A percentile compares a stretch with the other conserved stretches of the same genome.
phyloP scores from a whole-genome alignment of 768 basidiomycete species.

The Gautieria morchelliformis region DNA sequence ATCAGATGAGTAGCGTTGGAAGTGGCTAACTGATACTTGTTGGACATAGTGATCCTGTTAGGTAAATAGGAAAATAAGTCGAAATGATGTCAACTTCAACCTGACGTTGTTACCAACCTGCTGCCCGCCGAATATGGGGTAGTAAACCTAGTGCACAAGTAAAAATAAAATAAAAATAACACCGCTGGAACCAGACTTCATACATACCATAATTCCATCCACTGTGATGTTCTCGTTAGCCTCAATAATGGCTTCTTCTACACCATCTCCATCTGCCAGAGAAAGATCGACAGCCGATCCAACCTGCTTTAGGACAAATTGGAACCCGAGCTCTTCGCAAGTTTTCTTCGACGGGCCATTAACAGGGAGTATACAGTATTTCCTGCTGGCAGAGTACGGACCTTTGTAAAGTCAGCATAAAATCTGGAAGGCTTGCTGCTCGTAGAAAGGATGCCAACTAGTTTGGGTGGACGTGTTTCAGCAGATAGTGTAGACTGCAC shows the following conservation, averaged over 20 bases:
- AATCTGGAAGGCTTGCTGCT: constrained; percentile 67
- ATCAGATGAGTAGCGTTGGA: background rate
- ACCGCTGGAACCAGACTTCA: background rate
- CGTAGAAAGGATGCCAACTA: constrained; percentile 89
- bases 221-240: constrained; percentile 82
- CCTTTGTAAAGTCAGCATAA: constrained; percentile 80
- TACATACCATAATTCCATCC: constrained; percentile 86
- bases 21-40: constrained; percentile 41
- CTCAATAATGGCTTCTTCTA: constrained; percentile 92
- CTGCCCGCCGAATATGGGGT: constrained; percentile 85
- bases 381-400: background rate
- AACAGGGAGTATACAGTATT: background rate
- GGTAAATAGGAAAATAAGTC: background rate
- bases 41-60: constrained; percentile 91
- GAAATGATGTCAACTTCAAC: no score
- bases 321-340: constrained; percentile 80
- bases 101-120: constrained; percentile 45
- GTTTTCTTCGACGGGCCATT: constrained; percentile 40
- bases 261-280: constrained; percentile 72
- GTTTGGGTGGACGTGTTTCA: constrained; percentile 44
- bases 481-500: constrained; percentile 39
- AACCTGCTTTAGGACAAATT: constrained; percentile 69
- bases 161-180: background rate
- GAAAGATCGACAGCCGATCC: constrained; percentile 45
- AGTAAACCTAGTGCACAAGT: constrained; percentile 61